A percentile compares a stretch with the other conserved stretches of the same genome.
Conservation (phyloP, 441 rosid genomes). For the Macaranga tanarius region DNA sequence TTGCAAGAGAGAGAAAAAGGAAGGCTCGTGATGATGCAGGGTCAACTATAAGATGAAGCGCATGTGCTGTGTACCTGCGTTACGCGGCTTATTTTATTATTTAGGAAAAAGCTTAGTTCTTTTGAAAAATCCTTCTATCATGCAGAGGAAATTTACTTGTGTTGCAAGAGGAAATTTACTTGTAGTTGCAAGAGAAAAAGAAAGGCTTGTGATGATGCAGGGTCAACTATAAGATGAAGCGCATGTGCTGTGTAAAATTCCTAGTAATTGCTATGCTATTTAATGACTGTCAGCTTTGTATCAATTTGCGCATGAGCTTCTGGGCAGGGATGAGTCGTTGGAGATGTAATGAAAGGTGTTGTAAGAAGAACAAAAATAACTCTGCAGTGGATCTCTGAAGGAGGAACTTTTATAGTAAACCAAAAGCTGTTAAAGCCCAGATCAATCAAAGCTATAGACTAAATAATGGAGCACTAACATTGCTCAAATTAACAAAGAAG, state of each 20-base stretch:
- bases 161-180: too few species aligned
- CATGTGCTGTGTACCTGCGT: too few species aligned
- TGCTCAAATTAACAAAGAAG: not conserved
- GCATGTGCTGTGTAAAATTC: not conserved
- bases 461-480: constrained; percentile 1
- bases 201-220: not conserved
- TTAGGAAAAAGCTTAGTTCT: not conserved
- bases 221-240: too few species aligned
- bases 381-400: not conserved
- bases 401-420: not conserved
- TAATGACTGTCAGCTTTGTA: not conserved
- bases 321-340: too few species aligned
- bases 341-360: too few species aligned
- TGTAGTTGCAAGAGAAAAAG: too few species aligned
- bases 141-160: not conserved
- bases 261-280: not conserved
- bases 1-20: too few species aligned
- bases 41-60: too few species aligned
- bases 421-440: too few species aligned
- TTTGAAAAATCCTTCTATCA: not conserved
- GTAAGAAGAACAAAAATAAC: not conserved
- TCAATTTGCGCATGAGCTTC: not conserved
- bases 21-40: too few species aligned
- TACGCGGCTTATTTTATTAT: not conserved
- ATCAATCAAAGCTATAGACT: not conserved